Base-by-base conservation (phyloP, 352 stramenopile genomes). In the Thraustochytrium sp. region DNA sequence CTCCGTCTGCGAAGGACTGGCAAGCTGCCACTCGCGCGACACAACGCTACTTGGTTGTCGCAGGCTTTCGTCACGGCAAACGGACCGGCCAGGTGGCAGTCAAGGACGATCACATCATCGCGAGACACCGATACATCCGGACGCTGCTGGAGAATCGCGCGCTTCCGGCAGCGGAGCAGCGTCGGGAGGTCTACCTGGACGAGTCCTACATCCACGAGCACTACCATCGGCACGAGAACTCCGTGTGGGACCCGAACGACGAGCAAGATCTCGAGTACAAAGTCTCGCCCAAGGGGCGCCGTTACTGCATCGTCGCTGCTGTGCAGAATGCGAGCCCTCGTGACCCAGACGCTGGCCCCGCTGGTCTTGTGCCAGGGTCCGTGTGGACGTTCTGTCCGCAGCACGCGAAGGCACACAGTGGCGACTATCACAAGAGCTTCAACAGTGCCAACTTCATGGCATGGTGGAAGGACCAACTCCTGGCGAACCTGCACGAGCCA, bases 181-280 rank as follows among this genome's bases (percentile, higher is more conserved):
- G 5, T 63, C 54, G 54, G 5, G 54, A 63, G 54, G 86, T 87
- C 0, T 86, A 87, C 51, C 76, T 87, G 44, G 84, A 87, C 61
- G 84, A 86, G 40, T 85, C 74, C 37, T 86, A 86, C 49, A 86
- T 87, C 34, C 80, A 86, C 42, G 74, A 87, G 29, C 49, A 86
- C 49, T 84, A 85, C 59, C 9, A 46, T 18, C 29, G 76, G 0
- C 84, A 85, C 31, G 26, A 85, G 9, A 63, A 86, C 46, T 40
- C 55, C 18, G 44, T 88, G 46, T 82, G 76, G 53, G 84, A 87
- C 44, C 80, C 75, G 36, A 85, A 37, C 29, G 77, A 88, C 68
- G 55, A 82, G 37, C 42, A 46, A 37, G 63, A 84, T 36, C n/a
- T 64, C 21, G 18, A 31, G n/a, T 34, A 62, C 4, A 84, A 84